phyloP scores from a whole-genome alignment of 176 grass and related monocot species.

The Carex pumila region DNA sequence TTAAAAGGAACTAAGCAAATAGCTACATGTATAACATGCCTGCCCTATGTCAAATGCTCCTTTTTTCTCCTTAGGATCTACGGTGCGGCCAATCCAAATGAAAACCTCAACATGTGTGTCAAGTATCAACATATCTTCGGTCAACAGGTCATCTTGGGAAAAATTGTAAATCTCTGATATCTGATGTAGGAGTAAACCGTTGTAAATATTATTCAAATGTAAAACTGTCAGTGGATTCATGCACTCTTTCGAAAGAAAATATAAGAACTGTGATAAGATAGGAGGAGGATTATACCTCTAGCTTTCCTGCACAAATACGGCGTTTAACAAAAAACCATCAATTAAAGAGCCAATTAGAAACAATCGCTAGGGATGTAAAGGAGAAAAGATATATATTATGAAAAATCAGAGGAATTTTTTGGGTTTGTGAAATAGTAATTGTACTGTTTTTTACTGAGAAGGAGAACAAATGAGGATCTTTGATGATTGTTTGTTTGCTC shows the following conservation, averaged over 20 bases:
- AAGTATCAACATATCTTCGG: conserved; percentile 79
- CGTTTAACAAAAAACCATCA: conserved; percentile 11
- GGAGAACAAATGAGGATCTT: conserved; percentile 81
- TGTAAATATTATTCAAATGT: neutral
- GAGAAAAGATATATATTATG: conserved; percentile 6
- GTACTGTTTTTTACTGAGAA: conserved; percentile 48
- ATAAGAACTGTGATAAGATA: conserved; percentile 7
- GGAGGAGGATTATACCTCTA: conserved; percentile 51
- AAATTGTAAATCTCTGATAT: conserved; percentile 83
- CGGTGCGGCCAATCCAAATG: conserved; percentile 83
- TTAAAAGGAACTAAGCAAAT: conserved; percentile 8
- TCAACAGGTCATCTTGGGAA: conserved; percentile 96
- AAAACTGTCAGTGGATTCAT: neutral
- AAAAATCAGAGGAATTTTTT: neutral
- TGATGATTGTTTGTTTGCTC: conserved; percentile 38
- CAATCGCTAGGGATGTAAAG: neutral
- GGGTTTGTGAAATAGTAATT: neutral
- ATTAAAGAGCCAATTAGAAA: conserved; percentile 21
- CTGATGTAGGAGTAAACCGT: conserved; percentile 23
- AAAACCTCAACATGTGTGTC: conserved; percentile 79
- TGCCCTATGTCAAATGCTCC: conserved; percentile 73
- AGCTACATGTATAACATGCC: conserved; percentile 33
- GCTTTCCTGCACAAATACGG: conserved; percentile 44
- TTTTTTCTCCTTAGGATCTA: conserved; percentile 73
- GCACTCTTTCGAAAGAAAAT: neutral